phyloP scores from a whole-genome alignment of 495 filamentous ascomycete species.

The Trypethelium eluteriae region DNA sequence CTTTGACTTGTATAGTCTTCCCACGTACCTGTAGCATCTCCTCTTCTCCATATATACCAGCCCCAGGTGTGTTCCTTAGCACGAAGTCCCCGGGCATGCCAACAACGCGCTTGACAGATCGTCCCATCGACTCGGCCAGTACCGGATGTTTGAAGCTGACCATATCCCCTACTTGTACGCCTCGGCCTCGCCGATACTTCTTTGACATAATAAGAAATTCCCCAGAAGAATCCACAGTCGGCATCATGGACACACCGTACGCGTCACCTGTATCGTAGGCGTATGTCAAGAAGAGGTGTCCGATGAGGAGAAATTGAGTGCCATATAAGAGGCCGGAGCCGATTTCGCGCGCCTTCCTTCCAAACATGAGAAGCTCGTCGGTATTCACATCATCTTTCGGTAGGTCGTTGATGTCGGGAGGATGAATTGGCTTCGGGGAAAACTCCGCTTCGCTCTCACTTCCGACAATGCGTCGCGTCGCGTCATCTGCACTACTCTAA shows the following conservation, averaged over 20 bases:
- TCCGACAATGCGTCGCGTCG: too few species aligned
- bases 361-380: neutral
- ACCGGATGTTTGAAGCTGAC: constrained; percentile 69
- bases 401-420: neutral
- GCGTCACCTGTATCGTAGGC: constrained; percentile 19
- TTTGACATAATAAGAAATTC: constrained; percentile 43
- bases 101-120: constrained; percentile 69
- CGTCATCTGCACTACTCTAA: too few species aligned
- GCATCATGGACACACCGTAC: constrained; percentile 32
- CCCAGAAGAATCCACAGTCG: constrained; percentile 26
- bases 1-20: constrained; percentile 37
- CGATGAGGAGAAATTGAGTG: constrained; percentile 13
- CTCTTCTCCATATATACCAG: constrained; percentile 35
- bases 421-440: neutral
- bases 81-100: constrained; percentile 91
- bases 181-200: constrained; percentile 57
- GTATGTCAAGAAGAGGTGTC: constrained; percentile 27
- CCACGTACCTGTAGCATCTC: constrained; percentile 69
- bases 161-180: constrained; percentile 70
- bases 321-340: neutral
- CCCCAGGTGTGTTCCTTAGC: constrained; percentile 53
- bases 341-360: neutral
- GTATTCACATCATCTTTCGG: constrained; percentile 1
- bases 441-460: neutral
- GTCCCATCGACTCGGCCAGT: constrained; percentile 31